These are phyloP conservation scores for Ilyonectria robusta DNA, from an alignment of 2,329 filamentous ascomycete genomes.

Conservation along the genomic window DNA sequence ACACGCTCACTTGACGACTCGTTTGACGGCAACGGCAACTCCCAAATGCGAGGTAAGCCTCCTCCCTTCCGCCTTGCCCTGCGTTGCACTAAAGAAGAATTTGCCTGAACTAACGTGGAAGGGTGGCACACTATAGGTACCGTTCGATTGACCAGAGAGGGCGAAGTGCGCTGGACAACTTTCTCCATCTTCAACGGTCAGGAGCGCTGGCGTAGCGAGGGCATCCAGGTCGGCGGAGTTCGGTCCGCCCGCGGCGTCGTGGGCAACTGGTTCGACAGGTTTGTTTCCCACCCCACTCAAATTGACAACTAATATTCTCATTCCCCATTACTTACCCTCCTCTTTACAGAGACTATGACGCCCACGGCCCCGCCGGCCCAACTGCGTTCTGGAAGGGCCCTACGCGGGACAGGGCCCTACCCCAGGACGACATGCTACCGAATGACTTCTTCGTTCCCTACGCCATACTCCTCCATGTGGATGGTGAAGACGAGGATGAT, in stretches of 20 bases:
- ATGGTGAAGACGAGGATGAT: constrained; percentile 17
- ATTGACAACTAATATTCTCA: background rate
- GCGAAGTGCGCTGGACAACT: constrained; percentile 82
- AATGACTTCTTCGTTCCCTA: constrained; percentile 51
- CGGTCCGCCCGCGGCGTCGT: constrained; percentile 76
- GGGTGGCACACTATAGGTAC: constrained; percentile 61
- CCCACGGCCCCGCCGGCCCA: constrained; percentile 79
- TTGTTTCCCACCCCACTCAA: constrained; percentile 42
- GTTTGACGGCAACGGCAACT: constrained; percentile 79
- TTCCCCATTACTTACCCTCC: background rate
- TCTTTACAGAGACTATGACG: constrained; percentile 70
- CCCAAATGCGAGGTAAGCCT: constrained; percentile 72
- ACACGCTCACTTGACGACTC: constrained; percentile 73
- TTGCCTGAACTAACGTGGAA: constrained; percentile 37
- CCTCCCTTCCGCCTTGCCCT: background rate
- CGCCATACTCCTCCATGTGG: constrained; percentile 7
- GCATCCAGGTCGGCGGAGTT: constrained; percentile 80
- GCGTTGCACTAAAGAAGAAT: background rate
- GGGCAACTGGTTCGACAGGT: constrained; percentile 86
- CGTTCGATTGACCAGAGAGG: constrained; percentile 76
- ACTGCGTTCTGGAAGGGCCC: constrained; percentile 84
- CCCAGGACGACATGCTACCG: constrained; percentile 50
- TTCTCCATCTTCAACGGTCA: constrained; percentile 75
- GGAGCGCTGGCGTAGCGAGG: constrained; percentile 83
- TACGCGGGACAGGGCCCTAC: constrained; percentile 57